Evolutionary conservation across 305 asterid species (phyloP), one percentile per base, ranked within the genome.

Genomic region (Euphrasia arctica): DNA sequence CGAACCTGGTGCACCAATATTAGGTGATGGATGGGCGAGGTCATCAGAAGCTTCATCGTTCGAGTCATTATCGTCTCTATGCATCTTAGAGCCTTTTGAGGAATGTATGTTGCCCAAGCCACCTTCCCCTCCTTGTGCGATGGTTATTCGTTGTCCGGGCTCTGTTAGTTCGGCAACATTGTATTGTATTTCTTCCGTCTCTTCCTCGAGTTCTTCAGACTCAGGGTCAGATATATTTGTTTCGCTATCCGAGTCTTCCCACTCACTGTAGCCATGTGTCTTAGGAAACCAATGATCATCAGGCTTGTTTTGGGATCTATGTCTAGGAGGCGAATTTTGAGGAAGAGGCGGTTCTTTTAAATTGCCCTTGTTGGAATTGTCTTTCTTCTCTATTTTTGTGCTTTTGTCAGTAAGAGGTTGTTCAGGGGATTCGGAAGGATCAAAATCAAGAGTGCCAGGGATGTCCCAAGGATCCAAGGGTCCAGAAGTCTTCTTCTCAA

Each of bases 101-200:
- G 62, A 58, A 36, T 78, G 82, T 42, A 83, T 42, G 71, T 90
- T 92, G 22, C 98, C 98, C 51, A 82, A 70, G 72, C 96, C 95
- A 13, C 98, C 98, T 25, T 75, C 79, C 42, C 95, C 98, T 72
- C 98, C 98, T 49, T n/a, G 79, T 39, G 97, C 97, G 64, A 92
- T 74, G 48, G 78, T 70, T 82, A 90, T 75, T 63, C 28, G 87
- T 68, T 90, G 89, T 60, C 97, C 95, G 54, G 88, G 85, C 63
- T 83, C 84, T 31, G 92, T 92, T 66, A 90, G 60, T 76, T 92
- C 98, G 49, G 90, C 94, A 71, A 92, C 88, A 72, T 82, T 78
- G 62, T 84, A 82, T 67, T 81, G 85, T 66, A 80, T 73, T 43
- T 71, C 48, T 49, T 77, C 83, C 5, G 63, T 73, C 43, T 64